Conservation (phyloP, 345 rosid species). For the Dovyalis caffra region DNA sequence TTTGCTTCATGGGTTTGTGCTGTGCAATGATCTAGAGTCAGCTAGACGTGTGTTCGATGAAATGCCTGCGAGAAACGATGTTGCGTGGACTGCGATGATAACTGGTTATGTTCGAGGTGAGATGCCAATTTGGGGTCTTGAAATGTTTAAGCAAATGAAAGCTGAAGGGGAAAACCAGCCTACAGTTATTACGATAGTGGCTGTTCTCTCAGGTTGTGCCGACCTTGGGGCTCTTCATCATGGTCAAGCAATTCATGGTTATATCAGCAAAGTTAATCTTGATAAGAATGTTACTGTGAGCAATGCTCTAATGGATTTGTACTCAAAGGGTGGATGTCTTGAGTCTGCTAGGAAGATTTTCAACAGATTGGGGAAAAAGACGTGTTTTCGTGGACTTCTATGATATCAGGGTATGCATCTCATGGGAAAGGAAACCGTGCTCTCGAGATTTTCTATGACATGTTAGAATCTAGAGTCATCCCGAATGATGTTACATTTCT, state of each 20-base stretch:
- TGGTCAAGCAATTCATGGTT: background rate
- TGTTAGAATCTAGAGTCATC: background rate
- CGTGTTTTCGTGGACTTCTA: background rate
- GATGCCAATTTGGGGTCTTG: background rate
- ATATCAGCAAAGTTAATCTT: background rate
- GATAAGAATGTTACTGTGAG: background rate
- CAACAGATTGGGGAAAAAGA: background rate
- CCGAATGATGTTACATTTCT: background rate
- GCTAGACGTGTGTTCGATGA: background rate
- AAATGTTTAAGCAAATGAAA: conserved; percentile 4
- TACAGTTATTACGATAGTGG: background rate
- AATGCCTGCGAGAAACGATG: background rate
- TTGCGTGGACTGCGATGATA: background rate
- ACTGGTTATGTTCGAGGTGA: background rate
- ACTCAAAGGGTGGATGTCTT: background rate
- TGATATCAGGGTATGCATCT: background rate
- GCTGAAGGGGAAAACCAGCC: background rate
- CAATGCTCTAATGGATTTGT: background rate
- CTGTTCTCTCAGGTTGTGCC: background rate
- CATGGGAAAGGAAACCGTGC: background rate
- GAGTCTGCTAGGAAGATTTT: background rate
- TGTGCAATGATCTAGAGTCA: background rate
- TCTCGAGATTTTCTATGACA: background rate
- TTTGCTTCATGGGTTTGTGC: background rate
- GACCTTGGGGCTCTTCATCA: background rate